Evolutionary conservation across 345 rosid species (phyloP), one percentile per base, ranked within the genome.

Genomic region (Durio zibethinus): DNA sequence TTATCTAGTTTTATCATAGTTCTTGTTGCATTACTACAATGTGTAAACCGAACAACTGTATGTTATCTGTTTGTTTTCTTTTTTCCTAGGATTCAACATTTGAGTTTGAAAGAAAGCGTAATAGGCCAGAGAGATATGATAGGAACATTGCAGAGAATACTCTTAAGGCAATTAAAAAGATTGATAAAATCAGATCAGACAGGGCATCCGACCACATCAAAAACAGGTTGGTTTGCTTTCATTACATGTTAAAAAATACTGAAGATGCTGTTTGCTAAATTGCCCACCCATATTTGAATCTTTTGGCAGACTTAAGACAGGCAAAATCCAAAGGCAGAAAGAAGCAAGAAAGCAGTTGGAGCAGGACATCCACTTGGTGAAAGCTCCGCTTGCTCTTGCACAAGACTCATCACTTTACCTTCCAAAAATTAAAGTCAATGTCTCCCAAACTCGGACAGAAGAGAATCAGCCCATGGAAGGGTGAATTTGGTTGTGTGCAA

Each of bases 41-140:
- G n/a, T n/a, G n/a, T n/a, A n/a, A n/a, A n/a, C n/a, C n/a, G n/a
- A n/a, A n/a, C n/a, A 20, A 3, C 72, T 75, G 31, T 31, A 48
- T 12, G 23, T 66, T 76, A 5, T 56, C 48, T 54, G 48, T 45
- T 73, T 76, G 18, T 29, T 5, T 75, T 78, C 63, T 63, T 38
- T 74, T 62, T 62, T 20, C 75, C 0, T 60, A 88, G 98, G 99
- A 97, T 85, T 80, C 87, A 14, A 94, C 99, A 23, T 94, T 94
- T 74, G 99, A 94, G 84, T 90, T 97, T 82, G 97, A 97, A 87
- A 92, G 95, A 86, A 93, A 91, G 87, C 87, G 98, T 57, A 97
- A 97, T 83, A 88, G 96, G 86, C 97, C 98, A 4, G 98, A 92
- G 87, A 91, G 99, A 84, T 94, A 92, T 45, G 97, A 97, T 81